Percentiles rank a stretch among this genome's conserved stretches.
Evolutionary conservation across 306 rosid species (phyloP).

Genomic region (Prunus padus): DNA sequence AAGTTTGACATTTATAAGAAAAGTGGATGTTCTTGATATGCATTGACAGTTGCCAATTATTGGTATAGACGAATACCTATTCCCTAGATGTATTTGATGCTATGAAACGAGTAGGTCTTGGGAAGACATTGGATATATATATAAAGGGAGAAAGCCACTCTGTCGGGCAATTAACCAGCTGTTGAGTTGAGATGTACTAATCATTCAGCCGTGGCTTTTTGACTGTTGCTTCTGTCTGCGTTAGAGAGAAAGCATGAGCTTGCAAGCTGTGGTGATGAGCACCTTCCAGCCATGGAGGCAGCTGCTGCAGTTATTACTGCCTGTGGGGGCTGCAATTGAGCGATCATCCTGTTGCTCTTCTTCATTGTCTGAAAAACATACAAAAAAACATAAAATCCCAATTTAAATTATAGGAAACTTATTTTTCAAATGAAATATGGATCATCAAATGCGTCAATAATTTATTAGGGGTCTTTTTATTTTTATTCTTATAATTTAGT

Average conservation of each 20-base stretch:
- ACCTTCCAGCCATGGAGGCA: not conserved
- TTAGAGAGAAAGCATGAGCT: not conserved
- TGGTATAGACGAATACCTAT: too few relatives aligned
- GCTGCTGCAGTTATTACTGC: not conserved
- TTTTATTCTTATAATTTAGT: too few relatives aligned
- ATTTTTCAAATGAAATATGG: too few relatives aligned
- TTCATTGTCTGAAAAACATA: not conserved
- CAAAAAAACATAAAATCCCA: too few relatives aligned
- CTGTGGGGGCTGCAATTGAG: not conserved
- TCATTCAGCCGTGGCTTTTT: not conserved
- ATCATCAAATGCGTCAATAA: too few relatives aligned
- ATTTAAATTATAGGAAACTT: too few relatives aligned
- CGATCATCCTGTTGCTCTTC: not conserved
- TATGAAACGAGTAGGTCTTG: too few relatives aligned
- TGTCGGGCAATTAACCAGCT: too few relatives aligned
- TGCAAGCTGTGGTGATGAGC: not conserved
- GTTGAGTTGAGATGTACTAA: not conserved
- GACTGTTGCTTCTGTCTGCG: not conserved
- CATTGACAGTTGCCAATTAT: not conserved
- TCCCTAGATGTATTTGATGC: not conserved
- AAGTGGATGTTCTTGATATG: not conserved
- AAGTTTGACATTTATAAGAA: not conserved
- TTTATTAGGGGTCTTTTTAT: too few relatives aligned
- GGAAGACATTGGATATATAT: too few relatives aligned
- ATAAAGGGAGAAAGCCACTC: too few relatives aligned